Base-by-base conservation (phyloP, 148 eudicot species). In the Fallopia convolvulus region DNA sequence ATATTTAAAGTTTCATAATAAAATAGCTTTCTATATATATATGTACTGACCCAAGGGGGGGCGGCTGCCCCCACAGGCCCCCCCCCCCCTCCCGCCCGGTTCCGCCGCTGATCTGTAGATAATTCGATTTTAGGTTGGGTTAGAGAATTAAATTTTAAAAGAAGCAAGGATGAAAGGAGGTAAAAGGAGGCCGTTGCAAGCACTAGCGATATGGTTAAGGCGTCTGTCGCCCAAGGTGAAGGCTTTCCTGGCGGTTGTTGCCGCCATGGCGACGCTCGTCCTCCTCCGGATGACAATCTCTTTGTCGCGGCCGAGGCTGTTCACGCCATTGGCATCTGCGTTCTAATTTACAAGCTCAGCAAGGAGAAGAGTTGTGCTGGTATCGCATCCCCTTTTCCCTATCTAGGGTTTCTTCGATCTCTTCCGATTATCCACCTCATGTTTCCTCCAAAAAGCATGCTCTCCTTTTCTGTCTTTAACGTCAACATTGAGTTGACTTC, bases 221-320 rank as follows among this genome's bases (percentile, higher is more conserved):
- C 74, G 80, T 52, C 80, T 70, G 47, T 65, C 80, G 65, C 80
- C 80, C 17, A 70, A 77, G 75, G 75, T 77, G 61, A 77, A 77
- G 80, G 75, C 80, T 47, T 77, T 77, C 65, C 47, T 77, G 30
- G 63, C 75, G 26, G 80, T 77, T 52, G 80, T 77, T 18, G 50
- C 75, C 40, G 80, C 75, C 21, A 77, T 77, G 75, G 80, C 80
- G 48, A 65, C 75, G 46, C 55, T 77, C 23, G 80, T 70, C 60
- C 17, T 77, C 30, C 30, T 77, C 33, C 50, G 75, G n/a, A 20
- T 53, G 66, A 50, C 49, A 77, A 77, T 23, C 75, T 77, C 47
- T 77, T 70, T 17, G 79, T 77, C 44, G 80, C 80, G 18, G 75
- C 80, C 65, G 80, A 77, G 75, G 75, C 80, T 63, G 80, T 77